These are phyloP conservation scores for Hericium coralloides DNA, from an alignment of 768 basidiomycete genomes.

Conservation along the genomic window DNA sequence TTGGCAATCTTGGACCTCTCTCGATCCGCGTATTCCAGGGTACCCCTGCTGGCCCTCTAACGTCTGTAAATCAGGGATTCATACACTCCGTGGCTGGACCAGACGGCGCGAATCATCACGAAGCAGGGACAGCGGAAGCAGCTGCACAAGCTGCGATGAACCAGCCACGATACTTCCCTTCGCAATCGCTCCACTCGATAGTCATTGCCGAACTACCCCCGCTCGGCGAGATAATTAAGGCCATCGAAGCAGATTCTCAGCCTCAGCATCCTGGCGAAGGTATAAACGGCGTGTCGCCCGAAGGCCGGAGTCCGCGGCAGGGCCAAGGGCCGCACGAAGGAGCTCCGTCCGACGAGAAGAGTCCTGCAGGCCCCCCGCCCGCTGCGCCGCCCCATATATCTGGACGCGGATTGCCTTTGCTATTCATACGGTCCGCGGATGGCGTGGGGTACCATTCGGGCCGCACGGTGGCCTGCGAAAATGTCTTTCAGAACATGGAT, in stretches of 20 bases:
- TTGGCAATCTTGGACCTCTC: conserved; percentile 85
- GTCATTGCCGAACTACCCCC: conserved; percentile 83
- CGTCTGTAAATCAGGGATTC: conserved; percentile 52
- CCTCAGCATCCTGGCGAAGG: conserved; percentile 19
- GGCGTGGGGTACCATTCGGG: conserved; percentile 90
- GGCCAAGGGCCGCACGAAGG: conserved; percentile 11
- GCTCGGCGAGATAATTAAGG: conserved; percentile 64
- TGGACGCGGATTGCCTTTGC: conserved; percentile 63
- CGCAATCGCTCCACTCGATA: conserved; percentile 60
- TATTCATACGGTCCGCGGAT: conserved; percentile 75
- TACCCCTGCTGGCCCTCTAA: conserved; percentile 58
- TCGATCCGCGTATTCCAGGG: conserved; percentile 71
- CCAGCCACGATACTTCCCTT: conserved; percentile 42
- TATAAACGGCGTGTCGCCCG: neutral
- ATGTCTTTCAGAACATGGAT: conserved; percentile 65
- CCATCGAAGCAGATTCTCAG: conserved; percentile 63
- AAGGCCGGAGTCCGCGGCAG: conserved; percentile 18
- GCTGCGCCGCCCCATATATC: conserved; percentile 39
- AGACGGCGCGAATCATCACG: conserved; percentile 11
- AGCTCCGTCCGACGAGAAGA: conserved; percentile 6
- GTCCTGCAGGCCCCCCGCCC: conserved; percentile 6
- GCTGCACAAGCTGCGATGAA: conserved; percentile 14
- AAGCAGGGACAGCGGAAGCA: conserved; percentile 7
- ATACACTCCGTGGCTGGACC: conserved; percentile 35
- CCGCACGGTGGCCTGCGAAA: conserved; percentile 75